Percentiles rank a stretch among this genome's conserved stretches.
These are phyloP conservation scores for Penicillium occitanis DNA, from an alignment of 2,329 filamentous ascomycete species.

Conservation along the genomic window DNA sequence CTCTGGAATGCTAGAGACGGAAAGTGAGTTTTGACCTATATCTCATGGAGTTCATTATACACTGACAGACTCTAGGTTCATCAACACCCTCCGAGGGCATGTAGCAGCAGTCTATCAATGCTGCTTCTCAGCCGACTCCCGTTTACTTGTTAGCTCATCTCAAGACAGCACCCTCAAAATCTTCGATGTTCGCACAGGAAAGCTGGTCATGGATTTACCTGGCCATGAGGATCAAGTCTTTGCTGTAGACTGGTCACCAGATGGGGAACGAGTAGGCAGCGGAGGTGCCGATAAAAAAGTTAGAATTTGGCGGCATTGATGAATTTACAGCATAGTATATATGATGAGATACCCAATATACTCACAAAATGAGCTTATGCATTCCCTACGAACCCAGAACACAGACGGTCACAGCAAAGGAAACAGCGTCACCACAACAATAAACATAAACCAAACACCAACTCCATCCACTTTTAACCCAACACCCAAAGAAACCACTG, in stretches of 20 bases:
- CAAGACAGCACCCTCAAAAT: slow-evolving; percentile 95
- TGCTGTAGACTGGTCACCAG: slow-evolving; percentile 90
- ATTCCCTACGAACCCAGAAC: background rate
- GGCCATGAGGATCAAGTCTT: slow-evolving; percentile 93
- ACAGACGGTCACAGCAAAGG: background rate
- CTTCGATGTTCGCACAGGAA: slow-evolving; percentile 85
- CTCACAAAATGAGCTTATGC: background rate
- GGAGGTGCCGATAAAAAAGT: slow-evolving; percentile 87
- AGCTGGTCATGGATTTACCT: slow-evolving; percentile 77
- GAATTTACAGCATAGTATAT: background rate
- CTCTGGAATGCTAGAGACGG: slow-evolving; percentile 78
- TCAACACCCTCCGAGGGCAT: slow-evolving; percentile 84
- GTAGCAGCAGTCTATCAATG: slow-evolving; percentile 90
- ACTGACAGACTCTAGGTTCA: slow-evolving; percentile 58
- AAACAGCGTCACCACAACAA: background rate
- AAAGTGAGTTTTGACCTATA: slow-evolving; percentile 41
- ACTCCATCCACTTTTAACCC: background rate
- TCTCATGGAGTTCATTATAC: background rate
- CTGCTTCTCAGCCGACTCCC: slow-evolving; percentile 86
- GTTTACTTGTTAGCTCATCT: slow-evolving; percentile 80
- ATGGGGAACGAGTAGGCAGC: slow-evolving; percentile 83
- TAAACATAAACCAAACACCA: slow-evolving; percentile 5
- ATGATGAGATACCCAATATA: slow-evolving; percentile 16
- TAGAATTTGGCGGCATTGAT: slow-evolving; percentile 62
- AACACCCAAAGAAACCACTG: slow-evolving; percentile 4